Percentiles rank a stretch among this genome's conserved stretches.
These are phyloP conservation scores for Suillus lakei DNA, from an alignment of 768 basidiomycete species.

Conservation along the genomic window DNA sequence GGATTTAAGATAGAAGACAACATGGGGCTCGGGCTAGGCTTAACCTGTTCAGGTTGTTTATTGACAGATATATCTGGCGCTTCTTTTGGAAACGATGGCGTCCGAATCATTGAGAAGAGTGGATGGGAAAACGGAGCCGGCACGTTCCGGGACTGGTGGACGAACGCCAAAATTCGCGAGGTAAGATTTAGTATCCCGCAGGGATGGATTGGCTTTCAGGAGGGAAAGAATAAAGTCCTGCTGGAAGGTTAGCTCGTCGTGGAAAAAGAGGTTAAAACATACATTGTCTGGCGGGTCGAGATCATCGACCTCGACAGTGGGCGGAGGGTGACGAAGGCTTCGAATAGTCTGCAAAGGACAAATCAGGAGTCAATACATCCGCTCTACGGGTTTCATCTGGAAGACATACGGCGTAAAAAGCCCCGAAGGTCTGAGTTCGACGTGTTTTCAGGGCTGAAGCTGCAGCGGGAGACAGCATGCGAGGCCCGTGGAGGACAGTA, in stretches of 20 bases:
- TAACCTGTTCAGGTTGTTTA: slow-evolving; percentile 40
- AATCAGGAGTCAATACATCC: slow-evolving; percentile 23
- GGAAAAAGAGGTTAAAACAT: slow-evolving; percentile 19
- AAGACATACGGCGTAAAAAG: slow-evolving; percentile 59
- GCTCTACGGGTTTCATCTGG: too few relatives aligned
- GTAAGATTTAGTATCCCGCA: slow-evolving; percentile 89
- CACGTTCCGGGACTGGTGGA: slow-evolving; percentile 41
- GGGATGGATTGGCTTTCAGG: slow-evolving; percentile 88
- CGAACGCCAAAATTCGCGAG: slow-evolving; percentile 88
- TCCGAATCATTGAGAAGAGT: slow-evolving; percentile 29
- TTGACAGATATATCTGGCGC: slow-evolving; percentile 19
- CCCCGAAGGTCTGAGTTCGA: slow-evolving; percentile 48
- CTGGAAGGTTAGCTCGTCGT: slow-evolving; percentile 15
- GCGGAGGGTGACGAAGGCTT: slow-evolving; percentile 28
- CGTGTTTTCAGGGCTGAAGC: slow-evolving; percentile 39
- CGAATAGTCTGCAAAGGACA: slow-evolving; percentile 30
- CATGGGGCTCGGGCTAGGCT: slow-evolving; percentile 51
- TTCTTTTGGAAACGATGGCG: slow-evolving; percentile 23
- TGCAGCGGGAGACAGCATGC: slow-evolving; percentile 30
- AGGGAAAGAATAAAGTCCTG: slow-evolving; percentile 98
- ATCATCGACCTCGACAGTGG: slow-evolving; percentile 28
- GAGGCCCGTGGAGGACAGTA: slow-evolving; percentile 29
- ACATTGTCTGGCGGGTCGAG: slow-evolving; percentile 54
- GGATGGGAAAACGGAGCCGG: slow-evolving; percentile 27
- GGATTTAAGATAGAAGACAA: slow-evolving; percentile 85